Base-by-base conservation (phyloP, 2,329 filamentous ascomycete species). In the Pseudogymnoascus sp. region DNA sequence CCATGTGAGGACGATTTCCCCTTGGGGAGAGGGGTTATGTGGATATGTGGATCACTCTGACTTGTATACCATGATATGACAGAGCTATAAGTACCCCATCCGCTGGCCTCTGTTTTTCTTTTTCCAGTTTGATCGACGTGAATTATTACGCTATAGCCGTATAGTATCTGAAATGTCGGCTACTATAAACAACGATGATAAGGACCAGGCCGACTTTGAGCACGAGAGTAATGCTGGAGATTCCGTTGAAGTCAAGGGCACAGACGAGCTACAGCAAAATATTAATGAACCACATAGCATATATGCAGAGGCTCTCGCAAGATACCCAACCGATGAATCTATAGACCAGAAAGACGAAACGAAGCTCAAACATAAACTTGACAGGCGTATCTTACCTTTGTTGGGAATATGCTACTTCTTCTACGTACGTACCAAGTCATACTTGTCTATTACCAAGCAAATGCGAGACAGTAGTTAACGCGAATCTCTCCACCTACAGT, bases 361-460 rank as follows among this genome's bases (percentile, higher is more conserved):
- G 55, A 69, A 66, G 17, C 63, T 77, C 2, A 61, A 70, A 10
- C 72, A 74, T 42, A 77, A 77, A 66, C 64, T 78, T 0, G 76
- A 78, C 62, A 66, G 68, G 41, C 69, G 73, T 2, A 76, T 77
- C 6, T 64, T 78, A 8, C 75, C 75, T 0, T 59, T 77, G 9
- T 63, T 77, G 0, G 74, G 74, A 3, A 69, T 77, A 9, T 78
- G 75, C 63, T 78, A 77, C 36, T 60, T 60, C 33, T 60, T 60
- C 29, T 60, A 61, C 17, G 60, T 61, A 36, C 2, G 60, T 61
- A 13, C 35, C 58, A 4, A 15, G 44, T 9, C n/a, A 31, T 17
- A 5, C 27, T 21, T 59, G 39, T 7, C 15, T 15, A n/a, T 21
- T 59, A n/a, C 25, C 13, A 6, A 33, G 4, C n/a, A 59, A 17